These are phyloP conservation scores for Mycena pura DNA, from an alignment of 768 basidiomycete genomes.

Conservation along the genomic window DNA sequence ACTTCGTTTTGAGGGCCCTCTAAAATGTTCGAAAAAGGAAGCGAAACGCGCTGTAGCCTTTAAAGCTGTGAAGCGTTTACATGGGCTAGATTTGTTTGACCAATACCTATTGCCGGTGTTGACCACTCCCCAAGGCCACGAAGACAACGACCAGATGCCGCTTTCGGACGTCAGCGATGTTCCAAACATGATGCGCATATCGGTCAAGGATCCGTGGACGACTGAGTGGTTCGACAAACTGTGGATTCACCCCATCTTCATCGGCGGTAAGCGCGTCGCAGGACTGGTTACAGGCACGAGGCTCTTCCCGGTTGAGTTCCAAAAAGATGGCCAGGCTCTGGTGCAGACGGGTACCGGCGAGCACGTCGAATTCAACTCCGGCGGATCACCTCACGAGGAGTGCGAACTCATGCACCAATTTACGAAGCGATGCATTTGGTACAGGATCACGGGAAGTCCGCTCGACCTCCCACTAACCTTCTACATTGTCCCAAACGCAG, in stretches of 20 bases:
- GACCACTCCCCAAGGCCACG: slow-evolving; percentile 53
- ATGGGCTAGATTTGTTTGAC: slow-evolving; percentile 78
- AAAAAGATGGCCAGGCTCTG: slow-evolving; percentile 35
- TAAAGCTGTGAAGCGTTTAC: slow-evolving; percentile 72
- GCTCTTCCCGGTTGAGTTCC: slow-evolving; percentile 58
- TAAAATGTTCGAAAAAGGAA: slow-evolving; percentile 72
- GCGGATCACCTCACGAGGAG: slow-evolving; percentile 55
- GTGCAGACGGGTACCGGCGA: slow-evolving; percentile 43
- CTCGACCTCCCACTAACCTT: slow-evolving; percentile 58
- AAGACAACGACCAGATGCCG: slow-evolving; percentile 59
- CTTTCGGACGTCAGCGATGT: slow-evolving; percentile 52
- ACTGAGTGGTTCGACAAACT: slow-evolving; percentile 50
- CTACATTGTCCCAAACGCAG: slow-evolving; percentile 71
- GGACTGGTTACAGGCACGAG: slow-evolving; percentile 73
- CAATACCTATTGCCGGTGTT: slow-evolving; percentile 81
- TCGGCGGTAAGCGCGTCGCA: slow-evolving; percentile 57
- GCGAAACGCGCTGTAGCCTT: slow-evolving; percentile 87
- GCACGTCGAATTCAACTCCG: slow-evolving; percentile 48
- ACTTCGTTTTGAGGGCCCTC: slow-evolving; percentile 65
- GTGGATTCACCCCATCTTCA: slow-evolving; percentile 67
- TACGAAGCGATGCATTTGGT: slow-evolving; percentile 66
- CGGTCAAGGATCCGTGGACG: slow-evolving; percentile 72
- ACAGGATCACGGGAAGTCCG: slow-evolving; percentile 66
- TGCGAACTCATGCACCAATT: slow-evolving; percentile 67
- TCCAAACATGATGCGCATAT: slow-evolving; percentile 62